A percentile compares a stretch with the other conserved stretches of the same genome.
These are phyloP conservation scores for Daldinia loculata DNA, from an alignment of 495 filamentous ascomycete species.

Conservation along the genomic window DNA sequence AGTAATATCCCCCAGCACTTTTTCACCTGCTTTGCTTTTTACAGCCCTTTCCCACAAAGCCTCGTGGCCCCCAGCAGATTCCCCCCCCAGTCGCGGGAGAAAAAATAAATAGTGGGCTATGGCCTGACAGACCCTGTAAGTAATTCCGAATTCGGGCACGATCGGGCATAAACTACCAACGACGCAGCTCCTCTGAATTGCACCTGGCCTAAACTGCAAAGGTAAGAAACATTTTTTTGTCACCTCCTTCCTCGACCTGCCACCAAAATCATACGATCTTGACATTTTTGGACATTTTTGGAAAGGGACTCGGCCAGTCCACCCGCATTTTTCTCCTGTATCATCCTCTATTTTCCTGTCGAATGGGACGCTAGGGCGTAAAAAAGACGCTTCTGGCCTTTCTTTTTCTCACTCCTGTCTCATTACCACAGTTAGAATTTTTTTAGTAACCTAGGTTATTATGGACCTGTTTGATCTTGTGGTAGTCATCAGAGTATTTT, in stretches of 20 bases:
- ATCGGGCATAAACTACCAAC: conserved; percentile 37
- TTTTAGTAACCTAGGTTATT: neutral
- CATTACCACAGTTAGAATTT: conserved; percentile 1
- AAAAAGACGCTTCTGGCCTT: conserved; percentile 31
- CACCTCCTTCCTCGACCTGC: conserved; percentile 20
- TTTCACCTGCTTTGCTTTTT: neutral
- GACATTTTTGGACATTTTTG: neutral
- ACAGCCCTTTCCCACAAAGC: conserved; percentile 36
- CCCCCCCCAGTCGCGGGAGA: conserved; percentile 11
- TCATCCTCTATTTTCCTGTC: conserved; percentile 2
- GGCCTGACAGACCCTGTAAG: conserved; percentile 41
- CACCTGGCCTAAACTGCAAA: neutral
- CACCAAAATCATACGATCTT: conserved; percentile 43
- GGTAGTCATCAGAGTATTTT: neutral
- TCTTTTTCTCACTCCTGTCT: conserved; percentile 18
- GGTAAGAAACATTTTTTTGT: conserved; percentile 18
- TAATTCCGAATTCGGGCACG: conserved; percentile 37
- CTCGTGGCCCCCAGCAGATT: conserved; percentile 14
- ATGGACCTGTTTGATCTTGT: neutral
- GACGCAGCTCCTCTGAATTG: conserved; percentile 27
- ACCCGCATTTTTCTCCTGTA: conserved; percentile 30
- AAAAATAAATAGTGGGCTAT: conserved; percentile 43
- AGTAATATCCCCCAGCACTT: conserved; percentile 3
- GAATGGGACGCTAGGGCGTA: conserved; percentile 31
- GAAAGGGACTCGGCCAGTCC: conserved; percentile 28